A percentile compares a stretch with the other conserved stretches of the same genome.
Conservation (phyloP, 2,329 filamentous ascomycete species). For the Penicillium sp. region DNA sequence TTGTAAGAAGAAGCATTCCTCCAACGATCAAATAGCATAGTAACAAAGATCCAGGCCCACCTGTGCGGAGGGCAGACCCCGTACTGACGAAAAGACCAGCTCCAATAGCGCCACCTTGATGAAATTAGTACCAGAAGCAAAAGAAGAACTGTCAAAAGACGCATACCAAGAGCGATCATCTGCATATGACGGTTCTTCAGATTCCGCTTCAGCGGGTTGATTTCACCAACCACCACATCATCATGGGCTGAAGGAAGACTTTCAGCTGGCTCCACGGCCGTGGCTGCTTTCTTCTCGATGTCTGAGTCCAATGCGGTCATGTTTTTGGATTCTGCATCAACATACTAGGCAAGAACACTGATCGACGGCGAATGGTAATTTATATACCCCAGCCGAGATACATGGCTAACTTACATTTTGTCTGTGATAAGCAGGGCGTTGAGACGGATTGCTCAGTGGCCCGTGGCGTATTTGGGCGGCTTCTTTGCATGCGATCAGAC, state of each 20-base stretch:
- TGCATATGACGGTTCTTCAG: conserved; percentile 39
- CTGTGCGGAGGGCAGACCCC: conserved; percentile 36
- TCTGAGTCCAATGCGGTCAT: conserved; percentile 17
- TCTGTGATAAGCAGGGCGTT: neutral
- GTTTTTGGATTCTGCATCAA: neutral
- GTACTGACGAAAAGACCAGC: conserved; percentile 46
- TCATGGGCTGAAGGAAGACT: neutral
- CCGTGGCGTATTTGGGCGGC: neutral
- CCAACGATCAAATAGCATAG: conserved; percentile 56
- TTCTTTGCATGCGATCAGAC: neutral
- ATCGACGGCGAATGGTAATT: neutral
- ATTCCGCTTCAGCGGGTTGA: conserved; percentile 29
- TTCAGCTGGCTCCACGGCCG: conserved; percentile 9
- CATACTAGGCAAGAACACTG: neutral
- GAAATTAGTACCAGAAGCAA: neutral
- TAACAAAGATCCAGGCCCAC: conserved; percentile 39
- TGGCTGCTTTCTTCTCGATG: conserved; percentile 17
- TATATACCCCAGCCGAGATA: neutral
- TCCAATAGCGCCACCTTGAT: conserved; percentile 37
- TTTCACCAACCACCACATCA: conserved; percentile 11
- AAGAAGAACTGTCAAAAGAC: neutral
- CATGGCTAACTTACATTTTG: neutral
- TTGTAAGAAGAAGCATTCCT: conserved; percentile 58
- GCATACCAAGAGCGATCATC: conserved; percentile 42
- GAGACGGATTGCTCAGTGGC: neutral